Base-by-base conservation (phyloP, 495 filamentous ascomycete species). In the Aspergillus asperescens region DNA sequence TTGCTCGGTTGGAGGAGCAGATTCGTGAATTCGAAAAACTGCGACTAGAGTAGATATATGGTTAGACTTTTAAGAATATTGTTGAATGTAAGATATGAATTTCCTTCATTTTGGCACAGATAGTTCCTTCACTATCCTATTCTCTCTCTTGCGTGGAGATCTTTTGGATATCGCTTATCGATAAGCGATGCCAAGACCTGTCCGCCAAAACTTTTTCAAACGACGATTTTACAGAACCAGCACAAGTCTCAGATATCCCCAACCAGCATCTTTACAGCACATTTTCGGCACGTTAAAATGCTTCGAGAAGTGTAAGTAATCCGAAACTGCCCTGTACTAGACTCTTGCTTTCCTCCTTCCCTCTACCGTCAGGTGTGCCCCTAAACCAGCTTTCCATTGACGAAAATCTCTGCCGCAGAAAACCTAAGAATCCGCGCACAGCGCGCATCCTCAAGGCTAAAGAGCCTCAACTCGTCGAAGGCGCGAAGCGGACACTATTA, bases 341-440 rank as follows among this genome's bases (percentile, higher is more conserved):
- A 32, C 5, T 24, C 5, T 7, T 44, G 6, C n/a, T 7, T 44
- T 24, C 13, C 4, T 10, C 9, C 42, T 7, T 13, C 24, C n/a
- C n/a, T 28, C 15, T 0, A 7, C 25, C 4, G 12, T 40, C 19
- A 6, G n/a, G 13, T 15, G 23, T n/a, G 5, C 13, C 24, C 25
- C 32, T 4, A 27, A 4, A 25, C 34, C 18, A 3, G 15, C 37
- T 32, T 19, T 34, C 52, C 16, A 56, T 47, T 41, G 5, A 46
- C 16, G 25, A 37, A 57, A 62, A 61, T 63, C 56, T 58, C 23
- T 38, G 23, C 28, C 22, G 42, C 60, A 91, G 88, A 64, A 93
- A 94, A 81, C 90, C 93, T 54, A 85, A 87, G 59, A 96, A 89
- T 67, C 90, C 91, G 50, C 90, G 93, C 77, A 92, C 89, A 34